A percentile compares a stretch with the other conserved stretches of the same genome.
Conservation (phyloP, 2,329 filamentous ascomycete species). For the Clonostachys rosea region DNA sequence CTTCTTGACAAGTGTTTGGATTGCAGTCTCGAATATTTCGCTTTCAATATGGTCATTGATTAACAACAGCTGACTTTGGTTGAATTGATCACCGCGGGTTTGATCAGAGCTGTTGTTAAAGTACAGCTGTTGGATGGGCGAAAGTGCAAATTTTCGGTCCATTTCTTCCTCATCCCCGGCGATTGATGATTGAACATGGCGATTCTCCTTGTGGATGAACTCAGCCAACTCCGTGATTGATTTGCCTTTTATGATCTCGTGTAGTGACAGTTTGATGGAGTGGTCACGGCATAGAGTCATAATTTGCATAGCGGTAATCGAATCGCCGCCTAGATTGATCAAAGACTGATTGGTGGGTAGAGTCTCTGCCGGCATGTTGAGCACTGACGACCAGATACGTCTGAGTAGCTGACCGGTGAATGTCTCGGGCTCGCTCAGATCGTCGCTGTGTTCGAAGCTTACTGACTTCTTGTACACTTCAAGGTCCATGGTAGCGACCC, state of each 20-base stretch:
- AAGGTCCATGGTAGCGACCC: slow-evolving; percentile 34
- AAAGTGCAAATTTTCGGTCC: slow-evolving; percentile 28
- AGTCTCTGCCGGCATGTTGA: no score
- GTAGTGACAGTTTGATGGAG: slow-evolving; percentile 11
- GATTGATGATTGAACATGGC: not conserved
- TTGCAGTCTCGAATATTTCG: slow-evolving; percentile 8
- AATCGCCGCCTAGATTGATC: slow-evolving; percentile 35
- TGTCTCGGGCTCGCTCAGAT: not conserved
- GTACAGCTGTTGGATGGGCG: slow-evolving; percentile 38
- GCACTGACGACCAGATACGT: slow-evolving; percentile 9
- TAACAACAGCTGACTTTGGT: slow-evolving; percentile 35
- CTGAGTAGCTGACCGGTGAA: slow-evolving; percentile 6
- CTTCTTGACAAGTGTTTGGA: slow-evolving; percentile 6
- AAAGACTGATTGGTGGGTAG: slow-evolving; percentile 21
- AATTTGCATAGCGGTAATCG: slow-evolving; percentile 29
- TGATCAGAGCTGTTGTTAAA: slow-evolving; percentile 23
- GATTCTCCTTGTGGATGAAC: not conserved
- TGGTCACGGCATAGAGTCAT: slow-evolving; percentile 20
- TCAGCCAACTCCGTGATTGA: slow-evolving; percentile 17
- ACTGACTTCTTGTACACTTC: slow-evolving; percentile 26
- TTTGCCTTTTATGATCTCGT: slow-evolving; percentile 20
- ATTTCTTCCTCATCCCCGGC: slow-evolving; percentile 5
- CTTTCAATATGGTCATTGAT: slow-evolving; percentile 11
- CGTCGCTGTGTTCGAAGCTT: slow-evolving; percentile 5
- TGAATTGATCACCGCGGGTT: slow-evolving; percentile 27